Conservation (phyloP, 345 rosid genomes). For the Pseudoturritis turrita region DNA sequence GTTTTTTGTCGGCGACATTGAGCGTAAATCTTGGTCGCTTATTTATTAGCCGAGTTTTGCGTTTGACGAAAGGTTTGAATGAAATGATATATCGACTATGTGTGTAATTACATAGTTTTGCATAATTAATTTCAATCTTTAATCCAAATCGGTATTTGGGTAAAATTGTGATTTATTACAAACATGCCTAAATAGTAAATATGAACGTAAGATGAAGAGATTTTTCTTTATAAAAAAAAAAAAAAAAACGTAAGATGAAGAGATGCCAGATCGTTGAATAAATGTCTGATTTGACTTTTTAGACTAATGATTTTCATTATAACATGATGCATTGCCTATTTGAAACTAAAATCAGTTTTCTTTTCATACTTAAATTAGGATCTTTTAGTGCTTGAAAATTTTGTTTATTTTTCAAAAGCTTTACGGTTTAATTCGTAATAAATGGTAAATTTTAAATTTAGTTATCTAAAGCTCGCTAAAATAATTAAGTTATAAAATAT, state of each 20-base stretch:
- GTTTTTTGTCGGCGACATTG: slow-evolving; percentile 17
- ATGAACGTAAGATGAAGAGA: not conserved
- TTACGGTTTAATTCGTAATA: not conserved
- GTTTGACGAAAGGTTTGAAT: not conserved
- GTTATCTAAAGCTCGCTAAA: too few relatives aligned
- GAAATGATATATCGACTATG: not conserved
- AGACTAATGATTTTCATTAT: not conserved
- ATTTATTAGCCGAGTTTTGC: slow-evolving; percentile 11
- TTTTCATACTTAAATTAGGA: too few relatives aligned
- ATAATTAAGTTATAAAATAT: too few relatives aligned
- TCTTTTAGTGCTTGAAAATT: not conserved
- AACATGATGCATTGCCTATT: not conserved
- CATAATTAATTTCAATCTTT: not conserved
- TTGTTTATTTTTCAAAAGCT: not conserved
- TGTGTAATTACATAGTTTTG: not conserved
- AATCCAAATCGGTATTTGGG: not conserved
- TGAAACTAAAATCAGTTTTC: not conserved
- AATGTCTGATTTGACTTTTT: not conserved
- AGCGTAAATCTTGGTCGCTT: slow-evolving; percentile 19
- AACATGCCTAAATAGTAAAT: not conserved
- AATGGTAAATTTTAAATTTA: too few relatives aligned
- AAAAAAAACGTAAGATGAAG: not conserved
- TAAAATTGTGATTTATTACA: not conserved
- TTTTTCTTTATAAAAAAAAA: too few relatives aligned
- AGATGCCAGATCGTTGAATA: slow-evolving; percentile 12